Evolutionary conservation across 108 stramenopile genomes (phyloP).

Genomic region (Skeletonema grethae): DNA sequence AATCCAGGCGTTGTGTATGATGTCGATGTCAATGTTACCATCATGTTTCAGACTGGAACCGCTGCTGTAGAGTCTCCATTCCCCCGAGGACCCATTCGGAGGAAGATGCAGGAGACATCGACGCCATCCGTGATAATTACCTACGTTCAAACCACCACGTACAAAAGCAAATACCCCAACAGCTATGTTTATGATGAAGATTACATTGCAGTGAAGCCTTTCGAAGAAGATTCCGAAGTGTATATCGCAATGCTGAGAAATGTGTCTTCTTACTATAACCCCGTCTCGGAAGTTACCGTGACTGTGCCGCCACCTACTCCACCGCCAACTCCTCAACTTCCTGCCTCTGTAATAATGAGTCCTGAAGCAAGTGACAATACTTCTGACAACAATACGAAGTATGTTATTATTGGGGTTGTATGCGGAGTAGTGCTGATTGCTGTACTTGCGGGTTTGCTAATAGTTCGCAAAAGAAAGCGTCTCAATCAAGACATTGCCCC

Average conservation of each 20-base stretch:
- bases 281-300: not conserved
- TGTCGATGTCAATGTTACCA: not conserved
- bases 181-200: slow-evolving; percentile 2
- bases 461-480: not conserved
- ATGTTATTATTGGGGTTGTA: not conserved
- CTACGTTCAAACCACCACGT: not conserved
- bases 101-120: not conserved
- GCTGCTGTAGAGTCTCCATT: not conserved
- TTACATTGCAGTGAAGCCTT: slow-evolving; percentile 2
- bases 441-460: not conserved
- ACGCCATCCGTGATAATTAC: not conserved
- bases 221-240: not conserved
- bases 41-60: not conserved
- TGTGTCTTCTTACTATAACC: not conserved
- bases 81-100: not conserved
- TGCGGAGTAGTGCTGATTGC: not conserved
- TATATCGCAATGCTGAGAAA: not conserved
- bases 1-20: not conserved
- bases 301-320: not conserved
- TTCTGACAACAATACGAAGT: not conserved
- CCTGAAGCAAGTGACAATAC: not conserved
- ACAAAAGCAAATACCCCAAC: not conserved
- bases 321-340: slow-evolving; percentile 6
- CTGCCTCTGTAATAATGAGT: not conserved
- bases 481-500: not conserved